Base-by-base conservation (phyloP, 768 basidiomycete genomes). In the Kondoa malvinella region DNA sequence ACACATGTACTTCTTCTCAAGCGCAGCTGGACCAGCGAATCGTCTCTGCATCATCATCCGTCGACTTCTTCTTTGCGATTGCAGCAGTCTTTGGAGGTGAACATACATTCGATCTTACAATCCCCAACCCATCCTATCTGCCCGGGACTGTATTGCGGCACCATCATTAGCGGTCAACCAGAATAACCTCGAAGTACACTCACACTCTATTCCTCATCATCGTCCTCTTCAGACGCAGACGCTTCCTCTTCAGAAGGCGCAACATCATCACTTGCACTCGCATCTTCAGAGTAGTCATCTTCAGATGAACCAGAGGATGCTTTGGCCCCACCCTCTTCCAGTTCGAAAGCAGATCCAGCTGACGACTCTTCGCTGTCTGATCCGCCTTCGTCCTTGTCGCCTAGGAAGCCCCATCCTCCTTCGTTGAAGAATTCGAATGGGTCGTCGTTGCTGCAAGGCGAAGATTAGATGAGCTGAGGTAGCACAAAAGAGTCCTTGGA, bases 391-490 rank as follows among this genome's bases (percentile, higher is more conserved):
- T 89, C 60, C 87, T 85, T 0, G 89, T 85, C 25, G 87, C 85
- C 15, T 69, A 97, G 82, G 85, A 92, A 96, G 67, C 79, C 80
- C 94, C 94, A 97, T 34, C 95, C 95, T n/a, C 91, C 92, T 62
- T 86, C 84, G 70, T 87, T 86, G 85, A 92, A 99, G 80, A 97
- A 99, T 31, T 88, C 89, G 72, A 87, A 85, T 0, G 95, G 92
- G 71, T 87, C 89, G 71, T 97, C 94, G 71, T 95, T 95, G 78
- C 71, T 70, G 50, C n/a, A 57, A 67, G 57, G 1, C 59, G 12
- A 3, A 56, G 8, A 25, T 25, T 21, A 26, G 30, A n/a, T 17
- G n/a, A 1, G 8, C 16, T 26, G 4, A 64, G 33, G 2, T 63
- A 17, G 66, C 63, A 30, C 3, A 2, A 34, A 25, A 32, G 2